phyloP scores from a whole-genome alignment of 257 asterid species.

The Thymus quinquecostatus region DNA sequence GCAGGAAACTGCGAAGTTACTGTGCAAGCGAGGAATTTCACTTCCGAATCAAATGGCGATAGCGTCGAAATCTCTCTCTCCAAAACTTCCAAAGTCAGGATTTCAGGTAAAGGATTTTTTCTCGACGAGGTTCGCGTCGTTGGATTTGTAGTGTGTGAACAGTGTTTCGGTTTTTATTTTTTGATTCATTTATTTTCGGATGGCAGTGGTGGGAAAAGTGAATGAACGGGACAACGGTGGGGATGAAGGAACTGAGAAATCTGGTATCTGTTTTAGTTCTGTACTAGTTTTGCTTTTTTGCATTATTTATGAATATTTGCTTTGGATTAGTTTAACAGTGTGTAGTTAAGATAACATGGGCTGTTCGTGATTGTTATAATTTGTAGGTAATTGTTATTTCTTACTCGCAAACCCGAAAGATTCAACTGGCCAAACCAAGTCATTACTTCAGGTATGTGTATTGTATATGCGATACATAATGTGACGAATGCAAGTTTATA shows the following conservation, averaged over 20 bases:
- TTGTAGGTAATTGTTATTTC: constrained; percentile 55
- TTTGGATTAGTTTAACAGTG: neutral
- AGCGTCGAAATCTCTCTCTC: constrained; percentile 57
- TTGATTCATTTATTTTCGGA: constrained; percentile 1
- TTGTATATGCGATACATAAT: neutral
- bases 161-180: neutral
- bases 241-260: constrained; percentile 30
- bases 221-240: constrained; percentile 26
- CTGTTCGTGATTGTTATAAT: constrained; percentile 21
- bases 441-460: constrained; percentile 65
- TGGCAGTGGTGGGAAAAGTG: constrained; percentile 54
- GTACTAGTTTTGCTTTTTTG: neutral
- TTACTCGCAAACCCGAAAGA: constrained; percentile 82
- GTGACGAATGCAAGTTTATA: too few species aligned
- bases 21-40: constrained; percentile 61
- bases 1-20: constrained; percentile 72
- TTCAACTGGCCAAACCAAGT: constrained; percentile 52
- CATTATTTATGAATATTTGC: neutral
- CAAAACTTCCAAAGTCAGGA: constrained; percentile 48
- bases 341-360: neutral
- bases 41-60: constrained; percentile 44
- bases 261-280: constrained; percentile 42
- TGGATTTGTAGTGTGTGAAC: neutral
- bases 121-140: neutral
- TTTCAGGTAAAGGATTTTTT: constrained; percentile 45